Evolutionary conservation across 352 stramenopile genomes (phyloP).

Genomic region (Phytophthora tubulina): DNA sequence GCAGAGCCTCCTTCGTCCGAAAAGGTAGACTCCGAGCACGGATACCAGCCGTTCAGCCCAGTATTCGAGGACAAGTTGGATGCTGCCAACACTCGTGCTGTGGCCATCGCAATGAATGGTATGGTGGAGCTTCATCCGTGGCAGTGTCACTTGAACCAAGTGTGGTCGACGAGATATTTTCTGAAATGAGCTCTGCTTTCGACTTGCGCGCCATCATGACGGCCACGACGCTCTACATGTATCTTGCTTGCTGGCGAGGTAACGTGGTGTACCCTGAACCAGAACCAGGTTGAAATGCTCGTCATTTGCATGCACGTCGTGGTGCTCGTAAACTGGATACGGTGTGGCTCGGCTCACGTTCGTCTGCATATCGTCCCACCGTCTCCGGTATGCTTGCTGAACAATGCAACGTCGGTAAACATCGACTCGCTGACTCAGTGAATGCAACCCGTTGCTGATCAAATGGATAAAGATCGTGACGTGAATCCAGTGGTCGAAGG

Average conservation of each 20-base stretch:
- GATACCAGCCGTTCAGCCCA: slow-evolving; percentile 44
- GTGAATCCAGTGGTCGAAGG: background rate
- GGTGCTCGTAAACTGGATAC: background rate
- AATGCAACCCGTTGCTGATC: background rate
- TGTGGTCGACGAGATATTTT: slow-evolving; percentile 6
- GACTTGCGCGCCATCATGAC: too few species aligned
- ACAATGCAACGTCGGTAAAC: background rate
- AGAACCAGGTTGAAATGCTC: background rate
- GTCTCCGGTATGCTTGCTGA: slow-evolving; percentile 1
- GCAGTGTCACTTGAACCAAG: background rate
- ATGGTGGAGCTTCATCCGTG: slow-evolving; percentile 8
- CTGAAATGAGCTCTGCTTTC: background rate
- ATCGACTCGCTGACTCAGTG: too few species aligned
- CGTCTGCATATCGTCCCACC: slow-evolving; percentile 6
- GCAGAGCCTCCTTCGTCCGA: slow-evolving; percentile 18
- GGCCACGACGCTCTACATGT: too few species aligned
- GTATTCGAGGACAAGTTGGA: background rate
- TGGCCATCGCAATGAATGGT: slow-evolving; percentile 5
- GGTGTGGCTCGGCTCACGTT: slow-evolving; percentile 2
- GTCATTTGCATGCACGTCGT: background rate
- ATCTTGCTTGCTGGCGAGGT: too few species aligned
- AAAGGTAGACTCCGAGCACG: slow-evolving; percentile 42
- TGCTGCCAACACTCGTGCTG: slow-evolving; percentile 5
- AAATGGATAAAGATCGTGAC: background rate
- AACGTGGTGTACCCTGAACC: slow-evolving; percentile 1